Evolutionary conservation across 352 stramenopile genomes (phyloP), one percentile per base, ranked within the genome.

Genomic region (Blastocystis sp.): DNA sequence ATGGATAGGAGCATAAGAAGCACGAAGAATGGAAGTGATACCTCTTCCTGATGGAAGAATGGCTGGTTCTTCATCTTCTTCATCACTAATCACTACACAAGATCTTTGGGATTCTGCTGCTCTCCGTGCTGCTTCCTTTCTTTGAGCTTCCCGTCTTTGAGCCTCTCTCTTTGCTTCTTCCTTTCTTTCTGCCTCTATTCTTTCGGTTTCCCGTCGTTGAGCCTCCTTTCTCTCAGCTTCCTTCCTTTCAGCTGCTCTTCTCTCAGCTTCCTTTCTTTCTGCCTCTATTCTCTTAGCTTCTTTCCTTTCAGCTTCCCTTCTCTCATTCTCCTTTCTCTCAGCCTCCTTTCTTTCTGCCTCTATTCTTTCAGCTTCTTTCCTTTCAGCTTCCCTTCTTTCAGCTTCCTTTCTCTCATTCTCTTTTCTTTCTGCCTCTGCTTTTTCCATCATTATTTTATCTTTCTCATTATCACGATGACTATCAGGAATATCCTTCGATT

Each of bases 261-360:
- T 80, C 69, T 71, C 59, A 24, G 57, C 57, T 57, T 78, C 61
- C 27, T 73, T 29, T 39, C 12, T 39, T 7, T 57, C 57, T 63
- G 14, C 63, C 61, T 66, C 65, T 57, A 35, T 43, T 74, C 52
- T 43, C 59, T 69, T 6, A 14, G 59, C 59, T 69, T 69, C 59
- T 69, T 12, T 61, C 24, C 24, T 69, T 39, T 43, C 32, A 29
- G 16, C 59, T 32, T 69, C 59, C 37, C 59, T 69, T 69, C 3
- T 69, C 24, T 78, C 35, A 32, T n/a, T 43, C 29, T 46, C 54
- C 12, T 14, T 61, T 32, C 54, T 61, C 12, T 61, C 54, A 14
- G 54, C 54, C 12, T 61, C 54, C 12, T 12, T 61, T 32, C 24
- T 61, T 61, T 61, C 54, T 67, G 16, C 9, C 49, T 24, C 29